Percentiles rank a stretch among this genome's conserved stretches.
Evolutionary conservation across 2,329 filamentous ascomycete genomes (phyloP).

Genomic region (Monosporascus cannonballus): DNA sequence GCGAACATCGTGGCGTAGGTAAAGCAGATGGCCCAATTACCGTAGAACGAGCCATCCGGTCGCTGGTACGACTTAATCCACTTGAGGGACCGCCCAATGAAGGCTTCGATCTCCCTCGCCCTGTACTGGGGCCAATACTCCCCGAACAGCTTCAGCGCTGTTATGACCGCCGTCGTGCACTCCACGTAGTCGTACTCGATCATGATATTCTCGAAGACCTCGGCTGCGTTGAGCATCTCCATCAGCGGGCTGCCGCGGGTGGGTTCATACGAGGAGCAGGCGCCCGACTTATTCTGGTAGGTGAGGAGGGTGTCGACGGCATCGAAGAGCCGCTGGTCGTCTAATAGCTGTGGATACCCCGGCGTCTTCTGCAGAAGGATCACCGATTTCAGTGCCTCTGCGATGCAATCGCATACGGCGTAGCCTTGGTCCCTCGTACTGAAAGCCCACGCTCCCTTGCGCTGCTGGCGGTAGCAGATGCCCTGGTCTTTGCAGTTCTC

Average conservation of each 20-base stretch:
- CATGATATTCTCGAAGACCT: slow-evolving; percentile 97
- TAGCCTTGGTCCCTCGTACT: slow-evolving; percentile 91
- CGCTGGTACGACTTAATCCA: slow-evolving; percentile 80
- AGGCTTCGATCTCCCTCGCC: slow-evolving; percentile 62
- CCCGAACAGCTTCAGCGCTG: slow-evolving; percentile 75
- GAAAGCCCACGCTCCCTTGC: slow-evolving; percentile 95
- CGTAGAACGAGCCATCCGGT: slow-evolving; percentile 91
- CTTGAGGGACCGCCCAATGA: slow-evolving; percentile 66
- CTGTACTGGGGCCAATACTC: slow-evolving; percentile 79
- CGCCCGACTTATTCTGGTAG: slow-evolving; percentile 83
- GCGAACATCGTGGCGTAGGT: slow-evolving; percentile 98
- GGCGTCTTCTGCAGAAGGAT: slow-evolving; percentile 76
- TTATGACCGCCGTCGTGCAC: slow-evolving; percentile 93
- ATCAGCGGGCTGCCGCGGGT: slow-evolving; percentile 71
- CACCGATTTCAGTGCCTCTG: slow-evolving; percentile 82
- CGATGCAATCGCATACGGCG: slow-evolving; percentile 89
- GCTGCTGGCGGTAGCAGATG: slow-evolving; percentile 78
- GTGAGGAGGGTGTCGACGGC: slow-evolving; percentile 85
- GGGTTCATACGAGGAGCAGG: slow-evolving; percentile 84
- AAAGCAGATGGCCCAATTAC: slow-evolving; percentile 96
- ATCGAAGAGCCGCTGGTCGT: slow-evolving; percentile 74
- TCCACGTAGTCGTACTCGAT: slow-evolving; percentile 98
- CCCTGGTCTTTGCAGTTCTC: slow-evolving; percentile 74
- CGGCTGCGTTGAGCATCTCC: slow-evolving; percentile 87
- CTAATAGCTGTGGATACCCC: slow-evolving; percentile 67